Percentiles rank a stretch among this genome's conserved stretches.
These are phyloP conservation scores for Pulveroboletus sp. DNA, from an alignment of 768 basidiomycete species.

Conservation along the genomic window DNA sequence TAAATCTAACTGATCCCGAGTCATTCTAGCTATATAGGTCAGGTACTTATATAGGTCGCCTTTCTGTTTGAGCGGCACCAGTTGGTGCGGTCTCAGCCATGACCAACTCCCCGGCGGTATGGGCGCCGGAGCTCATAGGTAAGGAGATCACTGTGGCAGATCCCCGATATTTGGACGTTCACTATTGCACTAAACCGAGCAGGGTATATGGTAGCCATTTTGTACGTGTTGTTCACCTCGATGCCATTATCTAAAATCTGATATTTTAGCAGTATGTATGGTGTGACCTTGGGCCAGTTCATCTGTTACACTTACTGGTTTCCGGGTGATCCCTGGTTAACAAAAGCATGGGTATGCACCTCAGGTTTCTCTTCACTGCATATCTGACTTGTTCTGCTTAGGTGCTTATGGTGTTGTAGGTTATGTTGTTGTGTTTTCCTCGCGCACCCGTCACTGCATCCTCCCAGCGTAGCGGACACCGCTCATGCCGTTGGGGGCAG, in stretches of 20 bases:
- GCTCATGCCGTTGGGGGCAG: constrained; percentile 1
- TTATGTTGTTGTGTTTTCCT: neutral
- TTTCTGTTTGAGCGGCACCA: too few species aligned
- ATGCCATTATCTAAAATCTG: too few species aligned
- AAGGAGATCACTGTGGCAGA: neutral
- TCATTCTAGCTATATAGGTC: too few species aligned
- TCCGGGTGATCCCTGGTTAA: too few species aligned
- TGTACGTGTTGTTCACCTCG: neutral
- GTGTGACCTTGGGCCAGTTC: too few species aligned
- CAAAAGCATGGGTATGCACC: neutral
- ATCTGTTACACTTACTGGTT: too few species aligned
- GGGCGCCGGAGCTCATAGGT: constrained; percentile 5
- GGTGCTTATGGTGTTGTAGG: constrained; percentile 7
- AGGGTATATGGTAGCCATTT: constrained; percentile 1
- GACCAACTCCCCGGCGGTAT: neutral
- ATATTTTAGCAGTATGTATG: too few species aligned
- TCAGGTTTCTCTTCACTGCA: neutral
- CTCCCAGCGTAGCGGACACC: constrained; percentile 8
- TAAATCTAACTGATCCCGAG: too few species aligned
- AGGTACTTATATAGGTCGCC: too few species aligned
- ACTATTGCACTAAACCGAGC: neutral
- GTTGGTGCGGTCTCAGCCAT: neutral
- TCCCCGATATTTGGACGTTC: neutral
- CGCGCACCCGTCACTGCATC: neutral
- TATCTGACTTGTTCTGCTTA: neutral